Evolutionary conservation across 345 rosid genomes (phyloP).

Genomic region (Rhodamnia argentea): DNA sequence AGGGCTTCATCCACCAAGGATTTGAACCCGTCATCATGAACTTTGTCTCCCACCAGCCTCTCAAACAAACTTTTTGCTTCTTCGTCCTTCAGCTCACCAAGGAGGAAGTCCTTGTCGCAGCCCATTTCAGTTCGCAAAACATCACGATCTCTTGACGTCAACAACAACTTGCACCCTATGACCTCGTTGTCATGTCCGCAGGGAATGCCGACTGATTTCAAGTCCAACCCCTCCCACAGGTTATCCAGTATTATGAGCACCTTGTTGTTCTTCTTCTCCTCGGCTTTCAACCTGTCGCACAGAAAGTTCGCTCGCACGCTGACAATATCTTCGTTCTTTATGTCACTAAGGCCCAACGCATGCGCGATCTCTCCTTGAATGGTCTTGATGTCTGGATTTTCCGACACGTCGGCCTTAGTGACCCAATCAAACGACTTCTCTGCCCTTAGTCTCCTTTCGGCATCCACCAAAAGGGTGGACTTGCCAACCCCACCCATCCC

Average conservation of each 20-base stretch:
- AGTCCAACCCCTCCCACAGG: not conserved
- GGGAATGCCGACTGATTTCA: not conserved
- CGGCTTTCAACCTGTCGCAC: fast-evolving
- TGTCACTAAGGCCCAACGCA: not conserved
- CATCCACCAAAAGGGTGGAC: fast-evolving
- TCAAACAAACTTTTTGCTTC: not conserved
- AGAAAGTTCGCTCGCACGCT: not conserved
- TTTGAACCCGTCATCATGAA: not conserved
- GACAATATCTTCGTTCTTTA: fast-evolving
- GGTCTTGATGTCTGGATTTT: not conserved
- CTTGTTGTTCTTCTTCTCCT: not conserved
- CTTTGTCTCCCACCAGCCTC: not conserved
- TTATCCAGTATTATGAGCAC: not conserved
- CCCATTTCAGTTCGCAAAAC: not conserved
- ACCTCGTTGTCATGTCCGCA: not conserved
- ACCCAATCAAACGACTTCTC: not conserved
- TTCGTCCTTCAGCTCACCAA: not conserved
- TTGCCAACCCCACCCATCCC: not conserved
- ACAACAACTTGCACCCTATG: not conserved
- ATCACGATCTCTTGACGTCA: not conserved
- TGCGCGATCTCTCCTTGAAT: not conserved
- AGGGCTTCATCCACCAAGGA: not conserved
- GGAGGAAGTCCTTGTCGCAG: not conserved
- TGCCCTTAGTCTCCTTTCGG: fast-evolving
- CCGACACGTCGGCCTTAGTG: not conserved